Conservation (phyloP, 495 filamentous ascomycete species). For the Amniculicola lignicola region DNA sequence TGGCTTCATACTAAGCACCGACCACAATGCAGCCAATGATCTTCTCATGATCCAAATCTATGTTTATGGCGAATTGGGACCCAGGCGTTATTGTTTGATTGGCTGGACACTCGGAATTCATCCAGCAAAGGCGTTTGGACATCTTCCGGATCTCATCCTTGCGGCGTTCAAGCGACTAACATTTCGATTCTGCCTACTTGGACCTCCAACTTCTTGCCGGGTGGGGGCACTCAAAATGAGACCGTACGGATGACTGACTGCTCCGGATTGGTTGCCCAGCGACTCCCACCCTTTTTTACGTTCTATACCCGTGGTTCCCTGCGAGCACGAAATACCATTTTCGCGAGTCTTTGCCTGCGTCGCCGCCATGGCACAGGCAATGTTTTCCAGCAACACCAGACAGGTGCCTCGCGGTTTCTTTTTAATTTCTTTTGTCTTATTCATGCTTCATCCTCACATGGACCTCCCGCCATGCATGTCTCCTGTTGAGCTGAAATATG, state of each 20-base stretch:
- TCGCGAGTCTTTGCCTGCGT: conserved; percentile 10
- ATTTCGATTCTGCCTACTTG: conserved; percentile 16
- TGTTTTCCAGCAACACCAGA: conserved; percentile 12
- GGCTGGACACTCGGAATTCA: conserved; percentile 6
- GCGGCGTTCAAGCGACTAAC: conserved; percentile 32
- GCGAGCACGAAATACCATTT: not conserved
- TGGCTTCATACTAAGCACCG: conserved; percentile 35
- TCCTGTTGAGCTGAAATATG: conserved; percentile 26
- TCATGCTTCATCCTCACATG: conserved; percentile 19
- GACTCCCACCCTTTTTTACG: conserved; percentile 2
- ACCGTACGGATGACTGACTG: no score
- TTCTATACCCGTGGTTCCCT: conserved; percentile 5
- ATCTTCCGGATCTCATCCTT: conserved; percentile 16
- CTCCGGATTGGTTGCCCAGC: not conserved
- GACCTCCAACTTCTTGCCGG: not conserved
- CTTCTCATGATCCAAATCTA: conserved; percentile 22
- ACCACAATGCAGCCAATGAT: conserved; percentile 1
- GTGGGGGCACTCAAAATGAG: no score
- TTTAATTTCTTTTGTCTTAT: conserved; percentile 32
- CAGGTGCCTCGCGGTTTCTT: conserved; percentile 26
- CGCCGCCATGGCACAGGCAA: no score
- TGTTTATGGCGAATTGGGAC: conserved; percentile 29
- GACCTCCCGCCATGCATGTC: conserved; percentile 1
- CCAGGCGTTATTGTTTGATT: conserved; percentile 32
- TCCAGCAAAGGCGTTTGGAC: conserved; percentile 22